Conservation (phyloP, 2,329 filamentous ascomycete species). For the Botrytis aclada region DNA sequence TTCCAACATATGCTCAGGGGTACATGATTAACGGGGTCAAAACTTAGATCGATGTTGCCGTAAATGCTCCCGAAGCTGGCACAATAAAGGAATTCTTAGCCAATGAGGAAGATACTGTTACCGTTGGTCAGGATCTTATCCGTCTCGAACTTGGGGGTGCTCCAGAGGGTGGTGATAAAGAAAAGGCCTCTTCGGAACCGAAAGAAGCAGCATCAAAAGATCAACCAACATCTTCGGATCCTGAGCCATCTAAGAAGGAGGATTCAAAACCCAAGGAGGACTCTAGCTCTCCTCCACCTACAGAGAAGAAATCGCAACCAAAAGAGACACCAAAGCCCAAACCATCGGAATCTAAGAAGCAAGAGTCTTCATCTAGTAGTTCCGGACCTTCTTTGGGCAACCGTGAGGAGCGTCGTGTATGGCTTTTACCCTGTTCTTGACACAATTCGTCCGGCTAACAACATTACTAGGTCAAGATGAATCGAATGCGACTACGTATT, state of each 20-base stretch:
- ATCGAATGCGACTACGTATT: slow-evolving; percentile 96
- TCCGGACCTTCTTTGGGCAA: slow-evolving; percentile 53
- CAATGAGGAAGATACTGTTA: slow-evolving; percentile 92
- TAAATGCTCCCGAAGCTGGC: slow-evolving; percentile 89
- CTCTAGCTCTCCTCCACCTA: slow-evolving; percentile 41
- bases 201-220: slow-evolving; percentile 58
- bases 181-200: slow-evolving; percentile 51
- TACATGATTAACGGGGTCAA: not conserved
- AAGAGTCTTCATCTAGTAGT: slow-evolving; percentile 37
- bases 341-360: slow-evolving; percentile 39
- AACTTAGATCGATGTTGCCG: slow-evolving; percentile 84
- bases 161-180: slow-evolving; percentile 50
- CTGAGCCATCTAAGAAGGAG: slow-evolving; percentile 38
- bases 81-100: slow-evolving; percentile 89
- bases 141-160: slow-evolving; percentile 77
- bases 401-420: slow-evolving; percentile 83
- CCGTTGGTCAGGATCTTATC: slow-evolving; percentile 86
- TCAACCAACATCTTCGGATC: slow-evolving; percentile 51
- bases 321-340: slow-evolving; percentile 42
- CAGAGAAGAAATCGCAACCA: slow-evolving; percentile 44
- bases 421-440: slow-evolving; percentile 38
- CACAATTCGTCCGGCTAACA: slow-evolving; percentile 19
- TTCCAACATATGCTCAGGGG: not conserved
- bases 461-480: slow-evolving; percentile 85
- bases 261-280: slow-evolving; percentile 44